Conservation (phyloP, 2,329 filamentous ascomycete genomes). For the Colletotrichum caudatum region DNA sequence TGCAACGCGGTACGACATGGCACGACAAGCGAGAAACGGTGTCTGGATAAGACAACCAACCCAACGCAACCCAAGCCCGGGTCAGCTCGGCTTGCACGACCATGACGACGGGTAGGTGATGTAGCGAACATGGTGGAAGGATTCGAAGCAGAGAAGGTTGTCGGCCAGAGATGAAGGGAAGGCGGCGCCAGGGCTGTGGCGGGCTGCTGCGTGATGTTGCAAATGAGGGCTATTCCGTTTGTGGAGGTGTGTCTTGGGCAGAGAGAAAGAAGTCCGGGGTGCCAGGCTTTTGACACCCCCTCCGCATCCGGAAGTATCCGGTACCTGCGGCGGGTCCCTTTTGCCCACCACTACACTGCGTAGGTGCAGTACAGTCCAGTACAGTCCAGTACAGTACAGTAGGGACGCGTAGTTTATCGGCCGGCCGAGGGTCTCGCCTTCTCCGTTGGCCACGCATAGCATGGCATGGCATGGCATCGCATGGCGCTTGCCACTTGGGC, state of each 20-base stretch:
- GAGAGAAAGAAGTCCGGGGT: slow-evolving; percentile 31
- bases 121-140: neutral
- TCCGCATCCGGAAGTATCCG: slow-evolving; percentile 35
- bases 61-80: neutral
- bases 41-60: neutral
- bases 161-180: slow-evolving; percentile 22
- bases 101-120: neutral
- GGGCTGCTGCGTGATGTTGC: slow-evolving; percentile 19
- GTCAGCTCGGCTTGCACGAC: too few species aligned
- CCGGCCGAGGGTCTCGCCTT: neutral
- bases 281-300: neutral
- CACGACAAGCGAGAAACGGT: neutral
- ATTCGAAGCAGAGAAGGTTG: neutral
- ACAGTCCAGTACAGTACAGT: too few species aligned
- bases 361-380: too few species aligned
- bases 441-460: neutral
- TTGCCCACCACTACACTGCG: neutral
- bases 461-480: too few species aligned
- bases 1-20: neutral
- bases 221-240: slow-evolving; percentile 25
- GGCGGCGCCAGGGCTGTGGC: neutral
- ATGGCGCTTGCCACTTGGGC: neutral
- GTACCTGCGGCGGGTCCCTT: slow-evolving; percentile 17
- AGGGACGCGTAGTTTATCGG: neutral
- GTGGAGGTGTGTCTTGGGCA: slow-evolving; percentile 39